These are phyloP conservation scores for Sindora glabra DNA, from an alignment of 306 rosid genomes.

Conservation along the genomic window DNA sequence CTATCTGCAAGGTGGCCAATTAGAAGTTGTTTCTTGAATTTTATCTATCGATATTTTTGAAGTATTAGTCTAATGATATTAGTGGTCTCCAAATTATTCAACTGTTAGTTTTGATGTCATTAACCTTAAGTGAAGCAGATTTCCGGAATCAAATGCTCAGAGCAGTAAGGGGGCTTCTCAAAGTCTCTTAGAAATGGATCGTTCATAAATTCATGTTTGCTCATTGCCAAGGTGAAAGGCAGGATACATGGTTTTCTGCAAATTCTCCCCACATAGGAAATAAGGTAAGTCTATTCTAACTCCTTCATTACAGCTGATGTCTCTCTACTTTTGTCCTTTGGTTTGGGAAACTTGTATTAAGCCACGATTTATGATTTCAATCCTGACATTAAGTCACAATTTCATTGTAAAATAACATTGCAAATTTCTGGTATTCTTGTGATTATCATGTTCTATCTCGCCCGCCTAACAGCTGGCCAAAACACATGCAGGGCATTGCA, in stretches of 20 bases:
- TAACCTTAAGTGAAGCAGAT: constrained; percentile 15
- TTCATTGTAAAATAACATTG: not conserved
- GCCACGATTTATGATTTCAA: too few species aligned
- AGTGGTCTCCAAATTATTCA: not conserved
- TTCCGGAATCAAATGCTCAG: constrained; percentile 38
- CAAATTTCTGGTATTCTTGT: not conserved
- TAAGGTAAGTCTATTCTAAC: constrained; percentile 22
- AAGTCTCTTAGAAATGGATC: constrained; percentile 28
- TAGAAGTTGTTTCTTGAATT: not conserved
- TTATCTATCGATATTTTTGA: not conserved
- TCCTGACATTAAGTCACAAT: too few species aligned
- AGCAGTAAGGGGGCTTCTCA: constrained; percentile 31
- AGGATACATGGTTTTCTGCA: constrained; percentile 40
- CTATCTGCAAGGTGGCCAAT: not conserved
- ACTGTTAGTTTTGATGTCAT: not conserved
- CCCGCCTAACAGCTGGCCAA: constrained; percentile 15
- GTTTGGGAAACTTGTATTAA: not conserved
- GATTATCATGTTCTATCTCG: not conserved
- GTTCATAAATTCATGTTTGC: constrained; percentile 48
- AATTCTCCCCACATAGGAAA: constrained; percentile 45
- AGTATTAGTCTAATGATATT: not conserved
- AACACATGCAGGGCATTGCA: constrained; percentile 44
- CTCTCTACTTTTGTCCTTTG: not conserved
- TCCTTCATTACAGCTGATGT: not conserved
- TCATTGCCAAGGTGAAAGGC: constrained; percentile 48